Evolutionary conservation across 208 protist genomes (phyloP).

Genomic region (Trichomonas tenax): DNA sequence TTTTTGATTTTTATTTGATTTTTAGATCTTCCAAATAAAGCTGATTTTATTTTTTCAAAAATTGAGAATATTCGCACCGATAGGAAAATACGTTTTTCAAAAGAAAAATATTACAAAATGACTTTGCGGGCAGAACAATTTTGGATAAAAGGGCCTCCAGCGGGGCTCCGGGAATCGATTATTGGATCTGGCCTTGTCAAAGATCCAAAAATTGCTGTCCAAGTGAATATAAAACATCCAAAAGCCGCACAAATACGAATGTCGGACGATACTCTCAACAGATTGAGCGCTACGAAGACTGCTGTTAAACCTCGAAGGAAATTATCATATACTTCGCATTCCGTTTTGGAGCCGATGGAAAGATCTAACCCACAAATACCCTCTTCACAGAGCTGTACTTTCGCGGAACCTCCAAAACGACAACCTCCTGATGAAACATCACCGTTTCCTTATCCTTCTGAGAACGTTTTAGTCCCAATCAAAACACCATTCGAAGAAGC

Average conservation of each 20-base stretch:
- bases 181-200: neutral
- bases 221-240: neutral
- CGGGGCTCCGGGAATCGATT: neutral
- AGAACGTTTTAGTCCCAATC: neutral
- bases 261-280: neutral
- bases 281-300: neutral
- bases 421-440: neutral
- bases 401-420: neutral
- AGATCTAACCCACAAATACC: neutral
- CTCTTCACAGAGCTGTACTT: neutral
- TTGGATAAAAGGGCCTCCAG: neutral
- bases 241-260: neutral
- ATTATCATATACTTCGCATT: neutral
- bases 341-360: neutral
- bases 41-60: no score
- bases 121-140: neutral
- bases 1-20: no score
- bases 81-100: neutral
- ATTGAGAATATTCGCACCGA: no score
- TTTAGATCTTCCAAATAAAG: no score
- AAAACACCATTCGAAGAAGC: neutral
- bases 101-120: neutral
- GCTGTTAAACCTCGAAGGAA: neutral
- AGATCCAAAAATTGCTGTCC: neutral
- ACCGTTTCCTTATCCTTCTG: neutral